Percentiles rank a stretch among this genome's conserved stretches.
Evolutionary conservation across 2,329 filamentous ascomycete genomes (phyloP).

Genomic region (Penicillium brevicompactum): DNA sequence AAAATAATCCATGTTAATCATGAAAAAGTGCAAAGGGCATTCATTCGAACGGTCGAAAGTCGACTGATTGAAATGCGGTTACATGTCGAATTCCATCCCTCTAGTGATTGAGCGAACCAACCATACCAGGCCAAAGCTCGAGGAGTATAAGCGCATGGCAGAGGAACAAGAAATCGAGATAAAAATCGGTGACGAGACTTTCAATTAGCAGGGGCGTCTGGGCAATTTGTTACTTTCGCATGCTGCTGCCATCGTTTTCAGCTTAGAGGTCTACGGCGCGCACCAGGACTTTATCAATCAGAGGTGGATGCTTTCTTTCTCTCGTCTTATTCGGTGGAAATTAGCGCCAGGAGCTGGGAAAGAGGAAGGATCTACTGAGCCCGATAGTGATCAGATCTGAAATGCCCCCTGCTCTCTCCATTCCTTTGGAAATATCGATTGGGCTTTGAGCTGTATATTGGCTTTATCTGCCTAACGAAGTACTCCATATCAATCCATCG

Average conservation of each 20-base stretch:
- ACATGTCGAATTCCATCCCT: too few species aligned
- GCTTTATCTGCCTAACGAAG: too few species aligned
- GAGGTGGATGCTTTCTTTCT: neutral
- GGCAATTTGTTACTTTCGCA: neutral
- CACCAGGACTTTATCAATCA: neutral
- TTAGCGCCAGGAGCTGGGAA: neutral
- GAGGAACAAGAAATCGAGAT: neutral
- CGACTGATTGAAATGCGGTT: neutral
- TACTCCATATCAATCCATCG: too few species aligned
- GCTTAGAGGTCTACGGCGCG: neutral
- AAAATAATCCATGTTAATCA: too few species aligned
- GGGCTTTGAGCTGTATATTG: too few species aligned
- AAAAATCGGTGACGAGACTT: neutral
- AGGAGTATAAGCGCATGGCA: neutral
- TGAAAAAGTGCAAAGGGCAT: too few species aligned
- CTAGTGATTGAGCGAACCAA: neutral
- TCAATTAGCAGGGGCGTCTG: neutral
- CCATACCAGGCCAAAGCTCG: neutral
- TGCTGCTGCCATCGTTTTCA: neutral
- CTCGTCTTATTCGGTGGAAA: neutral
- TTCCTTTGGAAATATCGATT: too few species aligned
- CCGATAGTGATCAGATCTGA: neutral
- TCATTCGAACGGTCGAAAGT: too few species aligned
- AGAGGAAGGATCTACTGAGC: neutral
- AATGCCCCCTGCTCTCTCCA: neutral